Evolutionary conservation across 257 asterid genomes (phyloP).

Genomic region (Euphrasia confusa): DNA sequence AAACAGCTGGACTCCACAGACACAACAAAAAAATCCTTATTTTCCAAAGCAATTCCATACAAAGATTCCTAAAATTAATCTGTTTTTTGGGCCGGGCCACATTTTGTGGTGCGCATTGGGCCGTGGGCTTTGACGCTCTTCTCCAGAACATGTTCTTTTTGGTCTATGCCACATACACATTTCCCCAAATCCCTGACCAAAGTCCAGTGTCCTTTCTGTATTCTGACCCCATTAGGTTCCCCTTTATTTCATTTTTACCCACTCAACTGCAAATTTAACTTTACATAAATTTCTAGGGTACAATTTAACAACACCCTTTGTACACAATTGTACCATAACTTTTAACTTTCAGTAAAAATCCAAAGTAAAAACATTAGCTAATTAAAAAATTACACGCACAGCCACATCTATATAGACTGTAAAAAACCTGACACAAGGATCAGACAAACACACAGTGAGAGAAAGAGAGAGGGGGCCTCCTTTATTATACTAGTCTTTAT

Average conservation of each 20-base stretch:
- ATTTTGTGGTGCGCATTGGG: constrained; percentile 15
- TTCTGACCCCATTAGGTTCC: constrained; percentile 24
- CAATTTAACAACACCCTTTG: background rate
- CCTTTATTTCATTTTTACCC: background rate
- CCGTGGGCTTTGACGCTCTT: constrained; percentile 31
- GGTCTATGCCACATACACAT: constrained; percentile 11
- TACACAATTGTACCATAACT: background rate
- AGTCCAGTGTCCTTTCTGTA: constrained; percentile 29
- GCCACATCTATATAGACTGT: no score
- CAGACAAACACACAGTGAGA: background rate
- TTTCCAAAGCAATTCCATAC: background rate
- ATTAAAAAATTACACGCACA: no score
- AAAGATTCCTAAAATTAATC: background rate
- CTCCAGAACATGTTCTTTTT: constrained; percentile 28
- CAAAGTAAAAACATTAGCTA: background rate
- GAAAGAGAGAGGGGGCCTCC: background rate
- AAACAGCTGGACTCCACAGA: no score
- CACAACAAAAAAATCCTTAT: background rate
- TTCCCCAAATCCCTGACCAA: constrained; percentile 22
- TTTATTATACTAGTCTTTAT: background rate
- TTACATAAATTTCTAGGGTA: background rate
- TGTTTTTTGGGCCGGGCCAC: background rate
- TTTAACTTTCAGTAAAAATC: background rate
- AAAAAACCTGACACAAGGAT: background rate
- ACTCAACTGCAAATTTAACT: background rate